phyloP scores from a whole-genome alignment of 495 filamentous ascomycete species.

The Penicillium crystallinum region DNA sequence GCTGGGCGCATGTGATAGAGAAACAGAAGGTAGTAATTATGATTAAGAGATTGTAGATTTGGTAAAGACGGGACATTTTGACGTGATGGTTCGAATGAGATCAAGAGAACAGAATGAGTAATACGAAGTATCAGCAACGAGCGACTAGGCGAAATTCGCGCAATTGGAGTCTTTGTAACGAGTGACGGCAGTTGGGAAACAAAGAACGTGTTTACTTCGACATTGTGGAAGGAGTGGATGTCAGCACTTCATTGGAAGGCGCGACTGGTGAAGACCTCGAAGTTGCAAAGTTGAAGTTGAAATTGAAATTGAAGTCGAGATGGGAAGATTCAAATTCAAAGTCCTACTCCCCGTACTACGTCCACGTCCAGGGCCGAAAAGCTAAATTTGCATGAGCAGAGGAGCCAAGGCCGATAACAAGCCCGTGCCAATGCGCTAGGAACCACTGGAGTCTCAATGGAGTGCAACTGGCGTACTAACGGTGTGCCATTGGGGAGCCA shows the following conservation, averaged over 20 bases:
- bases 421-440: constrained; percentile 3
- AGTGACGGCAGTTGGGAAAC: not conserved
- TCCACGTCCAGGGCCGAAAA: not conserved
- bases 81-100: constrained; percentile 5
- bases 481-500: not conserved
- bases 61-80: constrained; percentile 6
- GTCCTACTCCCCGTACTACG: not conserved
- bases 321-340: not conserved
- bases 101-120: constrained; percentile 1
- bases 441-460: not conserved
- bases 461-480: not conserved
- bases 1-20: constrained; percentile 7
- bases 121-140: not conserved
- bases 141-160: not conserved
- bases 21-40: constrained; percentile 22
- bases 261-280: not conserved
- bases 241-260: not conserved
- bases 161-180: not conserved
- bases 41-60: constrained; percentile 16
- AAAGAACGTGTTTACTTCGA: not conserved
- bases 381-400: not conserved
- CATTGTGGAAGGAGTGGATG: not conserved
- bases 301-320: not conserved
- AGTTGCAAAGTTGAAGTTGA: not conserved
- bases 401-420: constrained; percentile 16